Conservation (phyloP, 2,329 filamentous ascomycete genomes). For the Aureobasidium melanogenum region DNA sequence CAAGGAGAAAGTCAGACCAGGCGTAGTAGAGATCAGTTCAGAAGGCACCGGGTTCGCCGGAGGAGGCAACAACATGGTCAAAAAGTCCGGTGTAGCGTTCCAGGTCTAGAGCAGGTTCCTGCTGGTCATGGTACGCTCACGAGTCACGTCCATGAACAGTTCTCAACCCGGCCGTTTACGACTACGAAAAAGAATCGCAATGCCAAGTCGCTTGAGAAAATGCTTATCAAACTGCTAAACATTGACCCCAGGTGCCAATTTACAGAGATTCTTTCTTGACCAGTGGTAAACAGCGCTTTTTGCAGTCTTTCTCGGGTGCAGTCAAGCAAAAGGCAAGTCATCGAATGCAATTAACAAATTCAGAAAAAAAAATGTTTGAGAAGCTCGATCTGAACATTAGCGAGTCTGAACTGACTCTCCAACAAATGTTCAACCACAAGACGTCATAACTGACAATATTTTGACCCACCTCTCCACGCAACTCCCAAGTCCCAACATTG, state of each 20-base stretch:
- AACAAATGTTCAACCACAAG: background rate
- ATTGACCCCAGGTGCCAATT: background rate
- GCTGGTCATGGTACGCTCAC: background rate
- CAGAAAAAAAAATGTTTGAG: too few relatives aligned
- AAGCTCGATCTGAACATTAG: background rate
- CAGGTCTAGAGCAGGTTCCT: conserved; percentile 50
- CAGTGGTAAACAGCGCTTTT: background rate
- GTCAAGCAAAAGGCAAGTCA: background rate
- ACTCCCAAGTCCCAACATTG: background rate
- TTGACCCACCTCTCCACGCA: background rate
- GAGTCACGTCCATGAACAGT: background rate
- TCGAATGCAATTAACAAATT: background rate
- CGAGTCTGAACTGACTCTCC: background rate
- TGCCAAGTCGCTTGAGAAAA: background rate
- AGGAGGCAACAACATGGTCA: conserved; percentile 73
- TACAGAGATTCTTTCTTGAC: background rate
- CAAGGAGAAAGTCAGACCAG: conserved; percentile 55
- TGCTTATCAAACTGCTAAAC: background rate
- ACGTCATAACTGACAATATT: background rate
- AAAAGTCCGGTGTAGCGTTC: conserved; percentile 70
- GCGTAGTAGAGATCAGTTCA: conserved; percentile 68
- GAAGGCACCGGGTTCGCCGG: conserved; percentile 92
- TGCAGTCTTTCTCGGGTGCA: background rate
- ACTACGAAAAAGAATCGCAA: background rate
- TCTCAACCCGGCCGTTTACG: background rate